These are phyloP conservation scores for Coniochaeta pulveracea DNA, from an alignment of 2,329 filamentous ascomycete species.

Conservation along the genomic window DNA sequence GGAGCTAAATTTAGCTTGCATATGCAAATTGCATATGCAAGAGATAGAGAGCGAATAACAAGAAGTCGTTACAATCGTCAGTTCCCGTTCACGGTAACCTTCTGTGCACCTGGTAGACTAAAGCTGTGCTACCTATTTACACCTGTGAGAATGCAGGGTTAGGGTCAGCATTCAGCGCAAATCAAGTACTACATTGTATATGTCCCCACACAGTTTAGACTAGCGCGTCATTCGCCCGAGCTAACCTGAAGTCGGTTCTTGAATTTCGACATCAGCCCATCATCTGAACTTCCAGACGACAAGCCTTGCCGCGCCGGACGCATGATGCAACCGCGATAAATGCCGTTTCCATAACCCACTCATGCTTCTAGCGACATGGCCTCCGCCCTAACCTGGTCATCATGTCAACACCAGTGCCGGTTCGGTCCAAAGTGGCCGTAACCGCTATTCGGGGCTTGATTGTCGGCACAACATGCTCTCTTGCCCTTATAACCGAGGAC, in stretches of 20 bases:
- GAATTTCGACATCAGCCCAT: neutral
- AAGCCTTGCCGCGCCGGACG: neutral
- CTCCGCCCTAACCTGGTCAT: constrained; percentile 7
- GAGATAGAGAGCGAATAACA: too few species aligned
- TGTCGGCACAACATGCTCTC: constrained; percentile 31
- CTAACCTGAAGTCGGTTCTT: neutral
- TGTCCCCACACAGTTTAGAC: constrained; percentile 2
- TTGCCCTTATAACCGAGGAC: constrained; percentile 31
- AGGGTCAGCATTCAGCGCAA: neutral
- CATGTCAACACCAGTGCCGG: constrained; percentile 25
- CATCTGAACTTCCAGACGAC: neutral
- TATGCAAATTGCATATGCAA: too few species aligned
- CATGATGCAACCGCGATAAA: neutral
- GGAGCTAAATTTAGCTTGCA: too few species aligned
- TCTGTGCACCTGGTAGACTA: too few species aligned
- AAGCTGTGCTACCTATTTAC: too few species aligned
- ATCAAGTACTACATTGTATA: neutral
- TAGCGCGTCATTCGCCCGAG: neutral
- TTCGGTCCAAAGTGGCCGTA: constrained; percentile 32
- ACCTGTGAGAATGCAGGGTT: too few species aligned
- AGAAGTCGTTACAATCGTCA: too few species aligned
- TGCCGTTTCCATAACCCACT: neutral
- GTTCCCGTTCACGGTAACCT: too few species aligned
- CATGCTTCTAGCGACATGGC: constrained; percentile 15
- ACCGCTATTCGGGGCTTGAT: constrained; percentile 31